These are phyloP conservation scores for Dispira simplex DNA, from an alignment of 192 early-diverging fungal genomes.

Conservation along the genomic window DNA sequence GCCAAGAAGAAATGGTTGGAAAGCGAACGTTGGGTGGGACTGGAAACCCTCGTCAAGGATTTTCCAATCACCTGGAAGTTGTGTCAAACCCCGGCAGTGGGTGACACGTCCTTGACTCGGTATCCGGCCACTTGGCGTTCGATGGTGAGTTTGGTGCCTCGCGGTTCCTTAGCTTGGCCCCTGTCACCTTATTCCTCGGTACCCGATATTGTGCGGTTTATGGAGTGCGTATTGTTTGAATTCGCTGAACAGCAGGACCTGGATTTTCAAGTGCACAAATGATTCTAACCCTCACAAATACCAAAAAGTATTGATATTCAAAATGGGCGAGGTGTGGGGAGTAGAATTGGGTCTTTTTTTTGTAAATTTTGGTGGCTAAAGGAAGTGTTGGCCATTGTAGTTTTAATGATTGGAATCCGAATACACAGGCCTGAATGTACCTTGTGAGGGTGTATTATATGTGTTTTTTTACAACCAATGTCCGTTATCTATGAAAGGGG, in stretches of 20 bases:
- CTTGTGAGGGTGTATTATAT: no score
- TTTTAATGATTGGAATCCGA: no score
- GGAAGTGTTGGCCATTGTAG: no score
- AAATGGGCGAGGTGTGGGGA: no score
- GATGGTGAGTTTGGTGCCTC: not conserved
- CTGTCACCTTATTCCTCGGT: not conserved
- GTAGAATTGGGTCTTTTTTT: no score
- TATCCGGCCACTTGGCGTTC: not conserved
- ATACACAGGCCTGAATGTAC: no score
- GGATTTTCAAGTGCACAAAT: not conserved
- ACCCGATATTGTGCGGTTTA: not conserved
- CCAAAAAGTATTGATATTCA: no score
- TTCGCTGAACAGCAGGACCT: not conserved
- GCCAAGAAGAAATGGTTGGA: not conserved
- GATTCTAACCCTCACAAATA: no score
- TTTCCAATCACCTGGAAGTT: conserved; percentile 3
- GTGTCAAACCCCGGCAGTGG: not conserved
- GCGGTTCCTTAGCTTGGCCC: not conserved
- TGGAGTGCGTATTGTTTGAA: conserved; percentile 8
- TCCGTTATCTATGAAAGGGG: no score
- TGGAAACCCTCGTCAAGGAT: not conserved
- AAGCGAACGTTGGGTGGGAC: not conserved
- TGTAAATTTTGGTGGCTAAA: no score
- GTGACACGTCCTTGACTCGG: not conserved
- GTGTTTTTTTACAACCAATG: no score